Evolutionary conservation across 2,329 filamentous ascomycete genomes (phyloP), one percentile per base, ranked within the genome.

Genomic region (Alternaria sp.): DNA sequence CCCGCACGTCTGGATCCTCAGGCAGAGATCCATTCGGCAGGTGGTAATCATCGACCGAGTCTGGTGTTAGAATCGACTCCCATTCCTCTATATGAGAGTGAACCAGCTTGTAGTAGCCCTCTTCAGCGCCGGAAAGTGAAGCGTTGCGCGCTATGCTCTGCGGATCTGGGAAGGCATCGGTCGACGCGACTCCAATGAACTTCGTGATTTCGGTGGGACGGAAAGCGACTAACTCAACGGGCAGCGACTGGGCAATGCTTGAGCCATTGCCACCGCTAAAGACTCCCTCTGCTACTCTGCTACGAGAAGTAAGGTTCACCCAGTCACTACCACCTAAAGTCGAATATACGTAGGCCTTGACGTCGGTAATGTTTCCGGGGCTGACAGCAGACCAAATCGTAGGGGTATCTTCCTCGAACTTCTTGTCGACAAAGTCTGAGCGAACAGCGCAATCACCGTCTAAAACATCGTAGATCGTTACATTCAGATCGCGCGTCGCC

Each of bases 401-500:
- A 11, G 79, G 73, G 11, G 74, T 80, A 18, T 83, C 80, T 2
- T 81, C 75, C 40, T 89, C 86, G 38, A 82, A 79, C 1, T 84
- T 85, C 27, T 87, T 90, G 2, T 82, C 81, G 2, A 84, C 83
- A 60, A 87, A 85, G 44, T 86, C 83, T 0, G 89, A 87, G 14
- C 90, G 84, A 9, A 90, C 86, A n/a, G 90, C 90, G 67, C 87
- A 86, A 64, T 86, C 84, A 0, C 90, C 90, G 66, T 92, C 88
- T 5, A 92, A 72, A 0, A 92, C 80, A 74, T 92, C 91, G 12
- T 87, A 87, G 3, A 92, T 81, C 0, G 85, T 87, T 3, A 85
- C 86, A 55, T 87, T 83, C 3, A 81, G 70, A 68, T 88, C 83
- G 8, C 72, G 74, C 0, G 82, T 83, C 2, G 90, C 78, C 2